A percentile compares a stretch with the other conserved stretches of the same genome.
phyloP scores from a whole-genome alignment of 352 stramenopile genomes.

The Globisporangium cystogenes region DNA sequence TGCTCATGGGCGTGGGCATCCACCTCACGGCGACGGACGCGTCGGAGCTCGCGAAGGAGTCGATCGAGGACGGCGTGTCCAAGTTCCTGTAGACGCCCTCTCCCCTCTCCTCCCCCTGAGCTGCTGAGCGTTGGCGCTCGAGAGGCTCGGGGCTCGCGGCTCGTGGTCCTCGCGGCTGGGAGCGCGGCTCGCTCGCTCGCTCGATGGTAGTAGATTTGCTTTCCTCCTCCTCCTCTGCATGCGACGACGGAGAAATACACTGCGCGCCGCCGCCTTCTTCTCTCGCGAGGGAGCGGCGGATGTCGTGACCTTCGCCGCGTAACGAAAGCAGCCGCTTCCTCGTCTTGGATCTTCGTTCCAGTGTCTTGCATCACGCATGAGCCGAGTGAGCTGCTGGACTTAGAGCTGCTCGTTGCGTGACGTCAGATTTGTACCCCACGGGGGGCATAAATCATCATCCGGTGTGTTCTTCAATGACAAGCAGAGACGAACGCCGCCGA shows the following conservation, averaged over 20 bases:
- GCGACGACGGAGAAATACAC: constrained; percentile 6
- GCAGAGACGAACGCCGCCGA: no score
- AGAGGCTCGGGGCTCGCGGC: no score
- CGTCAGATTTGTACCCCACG: no score
- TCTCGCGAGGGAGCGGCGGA: background rate
- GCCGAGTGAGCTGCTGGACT: no score
- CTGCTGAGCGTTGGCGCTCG: background rate
- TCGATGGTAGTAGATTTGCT: constrained; percentile 18
- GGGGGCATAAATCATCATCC: no score
- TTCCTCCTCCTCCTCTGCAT: background rate
- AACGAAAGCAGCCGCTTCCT: no score
- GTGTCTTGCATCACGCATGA: no score
- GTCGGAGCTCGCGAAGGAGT: constrained; percentile 82
- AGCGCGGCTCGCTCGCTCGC: constrained; percentile 1
- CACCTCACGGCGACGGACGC: constrained; percentile 92
- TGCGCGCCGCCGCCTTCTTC: background rate
- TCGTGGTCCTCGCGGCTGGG: no score
- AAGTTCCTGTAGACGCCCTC: constrained; percentile 81
- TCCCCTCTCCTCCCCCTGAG: background rate
- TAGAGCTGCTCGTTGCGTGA: no score
- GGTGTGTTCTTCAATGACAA: no score
- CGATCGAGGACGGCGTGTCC: constrained; percentile 73
- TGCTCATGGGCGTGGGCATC: constrained; percentile 93
- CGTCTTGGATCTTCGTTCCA: no score
- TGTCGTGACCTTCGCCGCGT: no score